Conservation (phyloP, 1,284 basidiomycete species). For the Cutaneotrichosporon curvatum region DNA sequence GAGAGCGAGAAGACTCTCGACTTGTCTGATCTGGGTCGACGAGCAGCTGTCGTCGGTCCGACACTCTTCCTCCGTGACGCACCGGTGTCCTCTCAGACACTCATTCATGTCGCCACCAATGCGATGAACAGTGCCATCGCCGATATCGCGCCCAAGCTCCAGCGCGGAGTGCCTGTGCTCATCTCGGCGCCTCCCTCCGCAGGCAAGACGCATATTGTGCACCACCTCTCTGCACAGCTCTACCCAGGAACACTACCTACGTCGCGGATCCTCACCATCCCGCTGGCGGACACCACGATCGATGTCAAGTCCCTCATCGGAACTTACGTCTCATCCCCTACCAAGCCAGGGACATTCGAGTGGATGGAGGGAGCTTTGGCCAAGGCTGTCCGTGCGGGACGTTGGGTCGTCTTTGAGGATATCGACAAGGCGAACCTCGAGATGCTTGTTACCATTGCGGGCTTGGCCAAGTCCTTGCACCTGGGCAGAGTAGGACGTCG, state of each 20-base stretch:
- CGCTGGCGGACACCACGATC: conserved; percentile 87
- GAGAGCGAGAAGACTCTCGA: conserved; percentile 5
- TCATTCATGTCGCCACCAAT: conserved; percentile 60
- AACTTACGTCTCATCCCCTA: conserved; percentile 83
- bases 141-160: conserved; percentile 59
- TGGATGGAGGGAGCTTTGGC: conserved; percentile 95
- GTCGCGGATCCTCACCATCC: conserved; percentile 64
- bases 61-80: conserved; percentile 21
- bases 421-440: conserved; percentile 83
- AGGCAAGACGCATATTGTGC: conserved; percentile 78
- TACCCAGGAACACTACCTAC: conserved; percentile 51
- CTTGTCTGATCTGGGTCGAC: conserved; percentile 53
- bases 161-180: conserved; percentile 68
- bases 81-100: conserved; percentile 49
- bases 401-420: conserved; percentile 91
- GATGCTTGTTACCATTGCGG: conserved; percentile 73
- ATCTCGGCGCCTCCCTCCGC: conserved; percentile 81
- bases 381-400: conserved; percentile 80
- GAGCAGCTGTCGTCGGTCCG: conserved; percentile 19
- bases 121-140: conserved; percentile 58
- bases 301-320: conserved; percentile 92
- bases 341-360: conserved; percentile 80
- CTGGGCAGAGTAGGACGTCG: conserved; percentile 57
- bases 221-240: conserved; percentile 63
- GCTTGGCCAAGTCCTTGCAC: conserved; percentile 72